phyloP scores from a whole-genome alignment of 805 yeast genomes.

The Priceomyces carsonii region DNA sequence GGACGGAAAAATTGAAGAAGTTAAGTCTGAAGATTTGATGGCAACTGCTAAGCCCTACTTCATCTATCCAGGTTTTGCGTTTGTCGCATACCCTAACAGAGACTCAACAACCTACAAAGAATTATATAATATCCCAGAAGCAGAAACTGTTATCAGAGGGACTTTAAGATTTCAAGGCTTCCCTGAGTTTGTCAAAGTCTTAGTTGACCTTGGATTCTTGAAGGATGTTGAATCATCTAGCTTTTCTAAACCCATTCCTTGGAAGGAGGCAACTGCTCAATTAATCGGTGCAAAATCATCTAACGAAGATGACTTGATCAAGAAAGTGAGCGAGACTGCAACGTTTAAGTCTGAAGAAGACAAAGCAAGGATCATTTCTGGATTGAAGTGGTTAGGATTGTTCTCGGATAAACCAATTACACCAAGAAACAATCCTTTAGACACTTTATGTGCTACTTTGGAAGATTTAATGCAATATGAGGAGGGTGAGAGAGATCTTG shows the following conservation, averaged over 20 bases:
- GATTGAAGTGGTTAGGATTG: conserved; percentile 92
- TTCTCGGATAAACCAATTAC: conserved; percentile 74
- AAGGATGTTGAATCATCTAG: conserved; percentile 68
- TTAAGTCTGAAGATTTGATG: conserved; percentile 91
- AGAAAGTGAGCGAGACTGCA: conserved; percentile 75
- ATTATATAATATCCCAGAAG: conserved; percentile 93
- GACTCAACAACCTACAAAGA: conserved; percentile 94
- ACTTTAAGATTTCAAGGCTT: conserved; percentile 97
- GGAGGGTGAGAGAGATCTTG: conserved; percentile 93
- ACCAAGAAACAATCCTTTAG: conserved; percentile 93
- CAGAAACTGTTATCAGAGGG: conserved; percentile 95
- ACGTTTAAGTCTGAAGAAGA: conserved; percentile 79
- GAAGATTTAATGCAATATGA: conserved; percentile 96
- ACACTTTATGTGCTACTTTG: conserved; percentile 93
- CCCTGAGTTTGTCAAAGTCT: conserved; percentile 95
- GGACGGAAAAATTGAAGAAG: conserved; percentile 78
- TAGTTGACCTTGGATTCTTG: conserved; percentile 92
- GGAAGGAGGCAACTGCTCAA: conserved; percentile 85
- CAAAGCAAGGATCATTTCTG: conserved; percentile 82
- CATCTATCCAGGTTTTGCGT: conserved; percentile 93
- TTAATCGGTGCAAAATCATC: conserved; percentile 74
- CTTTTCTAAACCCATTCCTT: conserved; percentile 59
- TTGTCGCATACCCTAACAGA: conserved; percentile 96
- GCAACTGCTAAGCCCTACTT: conserved; percentile 91
- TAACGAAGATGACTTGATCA: conserved; percentile 69